Evolutionary conservation across 2,329 filamentous ascomycete genomes (phyloP), one percentile per base, ranked within the genome.

Genomic region (Nemania serpens): DNA sequence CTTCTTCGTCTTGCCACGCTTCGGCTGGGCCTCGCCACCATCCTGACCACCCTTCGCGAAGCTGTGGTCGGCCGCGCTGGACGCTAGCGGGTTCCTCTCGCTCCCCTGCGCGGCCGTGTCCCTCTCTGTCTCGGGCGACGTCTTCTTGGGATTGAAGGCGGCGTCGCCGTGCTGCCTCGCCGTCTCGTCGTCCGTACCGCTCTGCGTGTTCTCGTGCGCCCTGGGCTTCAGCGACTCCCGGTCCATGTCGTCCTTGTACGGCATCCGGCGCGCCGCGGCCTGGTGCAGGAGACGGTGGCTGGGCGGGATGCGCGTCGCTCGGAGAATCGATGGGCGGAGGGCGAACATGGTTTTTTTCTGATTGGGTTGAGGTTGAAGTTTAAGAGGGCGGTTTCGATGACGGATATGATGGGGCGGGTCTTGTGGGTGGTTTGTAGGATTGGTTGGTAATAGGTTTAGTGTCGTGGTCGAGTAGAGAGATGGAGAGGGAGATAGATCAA

Each of bases 131-230:
- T 92, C 88, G 0, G 91, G 91, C 18, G 81, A 77, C 25, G 90
- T 93, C 73, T 84, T 85, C 57, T 80, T 75, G 0, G 87, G 85
- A 71, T 91, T 82, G 75, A 91, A 96, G 1, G 92, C 88, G 0
- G 87, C 82, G 43, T 87, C 80, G 3, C 78, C 73, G 33, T 81
- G 78, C 0, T 82, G 80, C 0, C 87, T 81, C 0, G 87, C 82
- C 12, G 78, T 76, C 45, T 84, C 81, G 47, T 87, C 80, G 68
- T 89, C 91, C 0, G 84, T 85, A 3, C 86, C 89, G 51, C 85
- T 87, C 71, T 88, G 86, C 59, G 85, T 85, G 75, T 88, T 85
- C 72, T 96, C 91, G 55, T 82, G 85, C 2, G 83, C 76, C 36
- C 84, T 80, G 0, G 89, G 86, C 60, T 89, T 84, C 36, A 96